Percentiles rank a stretch among this genome's conserved stretches.
phyloP scores from a whole-genome alignment of 768 basidiomycete species.

The Suillus subluteus region DNA sequence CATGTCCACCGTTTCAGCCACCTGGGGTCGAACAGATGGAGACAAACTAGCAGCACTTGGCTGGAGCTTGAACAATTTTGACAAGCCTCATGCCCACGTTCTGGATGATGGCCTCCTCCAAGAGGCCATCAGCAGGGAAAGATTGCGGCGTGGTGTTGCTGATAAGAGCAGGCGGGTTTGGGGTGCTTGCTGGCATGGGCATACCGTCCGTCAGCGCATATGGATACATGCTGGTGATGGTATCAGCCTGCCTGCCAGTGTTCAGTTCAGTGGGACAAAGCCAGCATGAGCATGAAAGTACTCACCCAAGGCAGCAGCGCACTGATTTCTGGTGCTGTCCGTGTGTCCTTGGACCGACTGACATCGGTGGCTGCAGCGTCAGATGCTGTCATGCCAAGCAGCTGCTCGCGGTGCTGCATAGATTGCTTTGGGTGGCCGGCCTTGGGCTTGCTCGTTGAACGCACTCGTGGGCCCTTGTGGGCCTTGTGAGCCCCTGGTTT shows the following conservation, averaged over 20 bases:
- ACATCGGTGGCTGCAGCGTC: too few species aligned
- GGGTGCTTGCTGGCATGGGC: not conserved
- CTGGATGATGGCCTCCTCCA: not conserved
- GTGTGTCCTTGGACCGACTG: slow-evolving; percentile 6
- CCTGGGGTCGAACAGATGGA: too few species aligned
- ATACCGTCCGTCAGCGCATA: not conserved
- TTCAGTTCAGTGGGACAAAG: too few species aligned
- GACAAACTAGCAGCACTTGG: not conserved
- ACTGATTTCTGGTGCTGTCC: not conserved
- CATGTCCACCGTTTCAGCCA: too few species aligned
- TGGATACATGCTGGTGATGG: not conserved
- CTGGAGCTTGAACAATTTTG: not conserved
- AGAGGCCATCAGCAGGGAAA: not conserved
- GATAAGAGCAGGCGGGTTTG: not conserved
- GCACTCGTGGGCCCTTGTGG: slow-evolving; percentile 7
- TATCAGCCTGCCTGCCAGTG: not conserved
- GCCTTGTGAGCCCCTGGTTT: not conserved
- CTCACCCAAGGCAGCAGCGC: not conserved
- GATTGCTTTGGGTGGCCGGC: not conserved
- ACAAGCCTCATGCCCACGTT: not conserved
- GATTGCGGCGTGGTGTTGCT: not conserved
- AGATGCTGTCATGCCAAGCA: not conserved
- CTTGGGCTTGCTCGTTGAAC: too few species aligned
- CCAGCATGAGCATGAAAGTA: not conserved
- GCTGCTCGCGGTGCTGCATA: not conserved